phyloP scores from a whole-genome alignment of 352 stramenopile genomes.

The Aphanomyces invadans region DNA sequence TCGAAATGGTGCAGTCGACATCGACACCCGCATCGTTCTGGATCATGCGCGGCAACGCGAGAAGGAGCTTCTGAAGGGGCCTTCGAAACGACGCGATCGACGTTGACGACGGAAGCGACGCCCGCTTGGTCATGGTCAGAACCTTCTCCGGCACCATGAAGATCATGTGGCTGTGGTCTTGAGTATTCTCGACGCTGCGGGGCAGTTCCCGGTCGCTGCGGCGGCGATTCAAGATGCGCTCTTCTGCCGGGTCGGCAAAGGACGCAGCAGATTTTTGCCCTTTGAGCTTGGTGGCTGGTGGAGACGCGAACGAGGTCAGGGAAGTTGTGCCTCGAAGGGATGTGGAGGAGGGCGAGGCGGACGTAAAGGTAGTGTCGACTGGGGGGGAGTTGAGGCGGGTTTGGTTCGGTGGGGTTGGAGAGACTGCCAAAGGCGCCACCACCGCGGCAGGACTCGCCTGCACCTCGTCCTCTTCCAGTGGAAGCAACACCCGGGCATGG shows the following conservation, averaged over 20 bases:
- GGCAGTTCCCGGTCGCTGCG: background rate
- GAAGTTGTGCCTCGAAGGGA: background rate
- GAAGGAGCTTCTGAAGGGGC: slow-evolving; percentile 15
- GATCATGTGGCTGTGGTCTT: slow-evolving; percentile 15
- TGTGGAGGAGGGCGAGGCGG: background rate
- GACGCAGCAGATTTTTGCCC: background rate
- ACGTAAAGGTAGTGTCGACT: background rate
- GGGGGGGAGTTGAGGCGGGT: slow-evolving; percentile 14
- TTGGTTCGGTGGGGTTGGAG: no score
- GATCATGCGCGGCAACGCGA: background rate
- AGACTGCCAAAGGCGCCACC: no score
- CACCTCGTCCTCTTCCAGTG: background rate
- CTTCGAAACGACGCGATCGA: background rate
- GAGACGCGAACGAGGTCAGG: background rate
- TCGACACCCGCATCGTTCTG: background rate
- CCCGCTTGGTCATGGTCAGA: slow-evolving; percentile 1
- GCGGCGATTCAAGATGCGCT: background rate
- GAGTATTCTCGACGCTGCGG: background rate
- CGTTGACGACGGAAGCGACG: background rate
- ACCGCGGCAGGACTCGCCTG: no score
- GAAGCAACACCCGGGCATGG: background rate
- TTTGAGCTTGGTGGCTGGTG: background rate
- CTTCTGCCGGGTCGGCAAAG: background rate
- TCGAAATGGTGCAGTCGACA: background rate
- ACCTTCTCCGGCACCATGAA: slow-evolving; percentile 18